Percentiles rank a stretch among this genome's conserved stretches.
Evolutionary conservation across 2,329 filamentous ascomycete genomes (phyloP).

Genomic region (Curvularia eragrostidis): DNA sequence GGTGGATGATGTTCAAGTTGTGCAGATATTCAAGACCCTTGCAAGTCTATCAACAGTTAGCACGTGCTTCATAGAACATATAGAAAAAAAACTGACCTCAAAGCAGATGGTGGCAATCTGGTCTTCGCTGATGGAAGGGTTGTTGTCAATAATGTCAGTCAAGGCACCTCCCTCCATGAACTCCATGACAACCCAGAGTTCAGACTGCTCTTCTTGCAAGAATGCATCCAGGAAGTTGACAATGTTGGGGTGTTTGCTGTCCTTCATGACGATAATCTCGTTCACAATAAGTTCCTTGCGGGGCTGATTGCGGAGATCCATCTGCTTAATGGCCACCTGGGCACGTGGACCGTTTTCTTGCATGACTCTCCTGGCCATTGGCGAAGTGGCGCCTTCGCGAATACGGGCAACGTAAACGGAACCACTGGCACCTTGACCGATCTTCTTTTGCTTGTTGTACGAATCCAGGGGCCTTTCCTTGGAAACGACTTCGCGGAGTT

Average conservation of each 20-base stretch:
- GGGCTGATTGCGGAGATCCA: constrained; percentile 97
- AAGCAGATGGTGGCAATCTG: constrained; percentile 97
- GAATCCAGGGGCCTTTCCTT: constrained; percentile 93
- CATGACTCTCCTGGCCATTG: constrained; percentile 77
- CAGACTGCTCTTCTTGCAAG: constrained; percentile 89
- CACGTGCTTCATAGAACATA: not conserved
- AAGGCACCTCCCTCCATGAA: constrained; percentile 98
- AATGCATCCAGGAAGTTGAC: constrained; percentile 99
- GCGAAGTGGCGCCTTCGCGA: constrained; percentile 84
- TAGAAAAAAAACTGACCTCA: constrained; percentile 69
- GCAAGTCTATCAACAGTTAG: constrained; percentile 73
- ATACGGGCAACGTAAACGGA: constrained; percentile 98
- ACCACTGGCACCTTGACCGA: constrained; percentile 95
- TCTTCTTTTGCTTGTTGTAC: constrained; percentile 99
- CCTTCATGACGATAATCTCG: constrained; percentile 99
- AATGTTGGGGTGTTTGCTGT: constrained; percentile 97
- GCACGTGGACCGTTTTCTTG: constrained; percentile 80
- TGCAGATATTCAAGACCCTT: constrained; percentile 93
- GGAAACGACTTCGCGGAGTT: constrained; percentile 90
- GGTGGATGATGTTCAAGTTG: constrained; percentile 95
- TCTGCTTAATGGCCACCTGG: constrained; percentile 98
- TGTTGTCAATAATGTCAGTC: constrained; percentile 99
- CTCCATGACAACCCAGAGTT: constrained; percentile 99
- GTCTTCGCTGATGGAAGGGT: constrained; percentile 89
- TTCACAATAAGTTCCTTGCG: constrained; percentile 98